Conservation (phyloP, 345 rosid species). For the Pistacia atlantica region DNA sequence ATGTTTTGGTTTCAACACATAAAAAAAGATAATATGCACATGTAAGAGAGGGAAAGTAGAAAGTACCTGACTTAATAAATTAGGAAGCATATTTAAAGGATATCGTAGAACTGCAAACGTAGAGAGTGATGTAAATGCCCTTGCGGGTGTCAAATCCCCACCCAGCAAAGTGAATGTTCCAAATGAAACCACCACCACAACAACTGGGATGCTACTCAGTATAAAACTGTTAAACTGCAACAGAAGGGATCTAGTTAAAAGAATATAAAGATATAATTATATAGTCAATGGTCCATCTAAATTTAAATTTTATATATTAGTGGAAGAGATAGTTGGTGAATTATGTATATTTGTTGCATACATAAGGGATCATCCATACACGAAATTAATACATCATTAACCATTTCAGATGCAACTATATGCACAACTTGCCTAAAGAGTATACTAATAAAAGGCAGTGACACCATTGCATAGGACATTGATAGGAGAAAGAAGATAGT, state of each 20-base stretch:
- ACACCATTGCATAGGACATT: not conserved
- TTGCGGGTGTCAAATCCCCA: conserved; percentile 92
- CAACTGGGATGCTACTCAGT: conserved; percentile 83
- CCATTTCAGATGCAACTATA: too few relatives aligned
- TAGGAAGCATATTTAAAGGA: conserved; percentile 88
- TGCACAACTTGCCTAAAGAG: too few relatives aligned
- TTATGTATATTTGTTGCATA: too few relatives aligned
- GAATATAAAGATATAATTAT: conserved; percentile 8
- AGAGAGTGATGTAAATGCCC: conserved; percentile 97
- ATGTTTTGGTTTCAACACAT: not conserved
- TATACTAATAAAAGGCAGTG: too few relatives aligned
- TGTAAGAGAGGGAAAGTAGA: conserved; percentile 12
- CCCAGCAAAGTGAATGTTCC: conserved; percentile 90
- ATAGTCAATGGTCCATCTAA: not conserved
- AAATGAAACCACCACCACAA: conserved; percentile 85
- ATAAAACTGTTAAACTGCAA: conserved; percentile 86
- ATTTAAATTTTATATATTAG: not conserved
- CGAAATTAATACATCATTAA: too few relatives aligned
- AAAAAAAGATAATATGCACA: not conserved
- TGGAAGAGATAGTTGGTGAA: too few relatives aligned
- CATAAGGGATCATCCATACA: too few relatives aligned
- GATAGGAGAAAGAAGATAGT: not conserved
- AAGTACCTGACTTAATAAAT: conserved; percentile 78
- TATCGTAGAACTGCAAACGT: conserved; percentile 74
- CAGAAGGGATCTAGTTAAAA: conserved; percentile 22